Percentiles rank a stretch among this genome's conserved stretches.
phyloP scores from a whole-genome alignment of 352 stramenopile species.

The Phytopythium boreale region DNA sequence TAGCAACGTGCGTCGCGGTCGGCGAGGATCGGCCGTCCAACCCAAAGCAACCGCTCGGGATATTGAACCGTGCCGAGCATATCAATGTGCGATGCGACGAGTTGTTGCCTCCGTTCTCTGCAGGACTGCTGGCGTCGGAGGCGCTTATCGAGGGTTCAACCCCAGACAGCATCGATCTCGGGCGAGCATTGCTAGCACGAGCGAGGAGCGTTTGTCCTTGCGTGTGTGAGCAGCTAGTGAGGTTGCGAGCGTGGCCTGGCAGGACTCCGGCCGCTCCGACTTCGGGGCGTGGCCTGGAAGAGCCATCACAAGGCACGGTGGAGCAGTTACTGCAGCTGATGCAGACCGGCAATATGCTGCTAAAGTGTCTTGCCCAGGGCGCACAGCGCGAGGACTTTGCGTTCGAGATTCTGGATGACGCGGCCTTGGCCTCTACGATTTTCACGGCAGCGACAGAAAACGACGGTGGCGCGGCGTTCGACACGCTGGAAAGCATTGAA shows the following conservation, averaged over 20 bases:
- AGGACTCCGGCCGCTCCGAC: background rate
- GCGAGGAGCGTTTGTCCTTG: background rate
- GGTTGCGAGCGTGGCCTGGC: background rate
- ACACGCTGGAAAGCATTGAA: conserved; percentile 33
- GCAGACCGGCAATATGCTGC: conserved; percentile 15
- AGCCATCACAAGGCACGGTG: background rate
- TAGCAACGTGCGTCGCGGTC: background rate
- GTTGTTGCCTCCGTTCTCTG: background rate
- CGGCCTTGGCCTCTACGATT: conserved; percentile 14
- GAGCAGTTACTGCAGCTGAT: background rate
- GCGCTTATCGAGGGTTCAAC: background rate
- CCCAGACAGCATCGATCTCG: background rate
- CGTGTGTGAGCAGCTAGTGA: background rate
- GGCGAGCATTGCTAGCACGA: background rate
- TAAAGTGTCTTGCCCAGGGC: conserved; percentile 21
- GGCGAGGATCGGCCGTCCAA: background rate
- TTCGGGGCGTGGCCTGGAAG: too few relatives aligned
- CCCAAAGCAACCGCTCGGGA: background rate
- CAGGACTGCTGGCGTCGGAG: background rate
- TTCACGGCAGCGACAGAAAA: conserved; percentile 10
- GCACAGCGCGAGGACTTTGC: conserved; percentile 9
- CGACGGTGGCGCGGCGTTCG: conserved; percentile 24
- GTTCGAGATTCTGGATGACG: conserved; percentile 13
- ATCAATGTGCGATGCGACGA: background rate
- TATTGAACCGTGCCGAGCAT: background rate